phyloP scores from a whole-genome alignment of 768 basidiomycete species.

The Clavaria fumosa region DNA sequence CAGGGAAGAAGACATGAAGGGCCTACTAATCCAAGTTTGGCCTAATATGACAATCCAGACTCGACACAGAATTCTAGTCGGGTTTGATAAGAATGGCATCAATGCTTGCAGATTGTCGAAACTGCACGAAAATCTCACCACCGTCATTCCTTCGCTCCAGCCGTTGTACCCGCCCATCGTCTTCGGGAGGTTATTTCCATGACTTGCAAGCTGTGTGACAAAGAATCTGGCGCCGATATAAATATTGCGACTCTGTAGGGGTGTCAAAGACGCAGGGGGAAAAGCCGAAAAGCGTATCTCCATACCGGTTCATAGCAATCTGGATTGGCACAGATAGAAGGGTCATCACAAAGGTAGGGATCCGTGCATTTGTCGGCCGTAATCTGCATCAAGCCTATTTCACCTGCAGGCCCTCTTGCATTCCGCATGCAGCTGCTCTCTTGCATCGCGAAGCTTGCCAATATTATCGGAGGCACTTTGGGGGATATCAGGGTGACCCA shows the following conservation, averaged over 20 bases:
- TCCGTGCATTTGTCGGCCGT: constrained; percentile 59
- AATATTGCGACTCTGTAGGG: constrained; percentile 53
- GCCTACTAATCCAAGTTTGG: too few relatives aligned
- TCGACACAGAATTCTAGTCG: constrained; percentile 63
- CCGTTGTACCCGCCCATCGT: constrained; percentile 68
- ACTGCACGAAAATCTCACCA: constrained; percentile 36
- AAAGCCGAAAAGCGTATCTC: constrained; percentile 26
- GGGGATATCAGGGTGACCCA: background rate
- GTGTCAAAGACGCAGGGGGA: constrained; percentile 3
- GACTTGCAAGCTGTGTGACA: constrained; percentile 28
- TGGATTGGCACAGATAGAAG: background rate
- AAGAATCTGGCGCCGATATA: constrained; percentile 49
- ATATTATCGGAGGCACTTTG: constrained; percentile 49
- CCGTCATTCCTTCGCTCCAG: constrained; percentile 45
- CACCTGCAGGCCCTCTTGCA: constrained; percentile 59
- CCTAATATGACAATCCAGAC: too few relatives aligned
- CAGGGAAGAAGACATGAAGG: too few relatives aligned
- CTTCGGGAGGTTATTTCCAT: constrained; percentile 37
- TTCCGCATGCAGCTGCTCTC: constrained; percentile 56
- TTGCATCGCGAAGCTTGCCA: constrained; percentile 84
- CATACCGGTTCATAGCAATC: constrained; percentile 24
- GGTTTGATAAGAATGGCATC: constrained; percentile 74
- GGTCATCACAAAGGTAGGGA: constrained; percentile 27
- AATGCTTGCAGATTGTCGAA: constrained; percentile 42
- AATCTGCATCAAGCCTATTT: constrained; percentile 82